Evolutionary conservation across 2,329 filamentous ascomycete genomes (phyloP), one percentile per base, ranked within the genome.

Genomic region (Ophiocordyceps robertsii): DNA sequence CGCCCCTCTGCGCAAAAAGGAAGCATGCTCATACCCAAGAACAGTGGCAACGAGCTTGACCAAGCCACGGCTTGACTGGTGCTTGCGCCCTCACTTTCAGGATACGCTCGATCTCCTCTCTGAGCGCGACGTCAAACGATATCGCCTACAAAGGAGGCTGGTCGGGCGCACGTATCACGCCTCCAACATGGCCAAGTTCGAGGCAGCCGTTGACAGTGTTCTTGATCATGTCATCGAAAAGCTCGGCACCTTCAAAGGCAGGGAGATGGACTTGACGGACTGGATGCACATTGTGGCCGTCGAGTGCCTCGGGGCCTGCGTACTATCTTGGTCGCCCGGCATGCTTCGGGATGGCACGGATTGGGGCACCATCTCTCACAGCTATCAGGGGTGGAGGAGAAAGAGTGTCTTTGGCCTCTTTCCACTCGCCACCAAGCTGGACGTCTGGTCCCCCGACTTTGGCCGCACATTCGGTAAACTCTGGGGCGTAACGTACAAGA

Each of bases 281-380:
- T 75, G 71, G 71, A 74, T 74, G 70, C 71, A 75, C 53, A 73
- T 75, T 43, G 58, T 72, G 16, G 65, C 63, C 1, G 68, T 75
- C 29, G 71, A 75, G 46, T 72, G 66, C 19, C 63, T 75, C 3
- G 65, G 67, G 1, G 68, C 69, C 1, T 53, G 65, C 2, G 69
- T 73, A 1, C 54, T 75, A 1, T 68, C 68, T 0, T 74, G 71
- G 71, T 72, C 70, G 0, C 71, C 71, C 0, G 64, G 67, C 0
- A 64, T 71, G 48, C 53, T 73, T 10, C 57, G 58, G 9, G 55
- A 56, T 19, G 59, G 58, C 4, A 65, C 67, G 0, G 71, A 75
- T 40, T 63, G 64, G 44, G 64, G 63, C 1, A 68, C 70, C 0
- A 65, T 70, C n/a, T 51, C 50, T 7, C 67, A 71, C 43, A 67